phyloP scores from a whole-genome alignment of 2,329 filamentous ascomycete genomes.

The Fusarium nygamai region DNA sequence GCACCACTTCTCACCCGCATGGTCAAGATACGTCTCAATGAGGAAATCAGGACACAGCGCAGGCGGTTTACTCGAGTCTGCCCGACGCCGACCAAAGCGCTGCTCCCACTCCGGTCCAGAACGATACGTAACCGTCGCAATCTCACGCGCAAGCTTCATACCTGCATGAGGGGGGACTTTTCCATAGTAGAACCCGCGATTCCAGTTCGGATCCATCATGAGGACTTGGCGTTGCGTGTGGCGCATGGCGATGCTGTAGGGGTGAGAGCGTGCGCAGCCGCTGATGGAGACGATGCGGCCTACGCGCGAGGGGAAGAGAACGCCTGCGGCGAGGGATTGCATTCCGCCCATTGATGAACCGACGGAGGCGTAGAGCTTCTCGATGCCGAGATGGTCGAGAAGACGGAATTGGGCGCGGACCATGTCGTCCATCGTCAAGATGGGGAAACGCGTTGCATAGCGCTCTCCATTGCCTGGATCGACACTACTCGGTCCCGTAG shows the following conservation, averaged over 20 bases:
- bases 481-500: conserved; percentile 87
- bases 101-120: conserved; percentile 98
- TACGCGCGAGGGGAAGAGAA: conserved; percentile 84
- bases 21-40: conserved; percentile 97
- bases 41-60: conserved; percentile 97
- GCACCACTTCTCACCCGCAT: conserved; percentile 98
- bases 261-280: conserved; percentile 92
- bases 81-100: conserved; percentile 86
- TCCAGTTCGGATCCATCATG: conserved; percentile 99
- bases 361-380: conserved; percentile 87
- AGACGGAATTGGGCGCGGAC: conserved; percentile 93
- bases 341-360: conserved; percentile 98
- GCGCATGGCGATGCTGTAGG: conserved; percentile 98
- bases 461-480: conserved; percentile 88
- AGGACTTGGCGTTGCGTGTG: conserved; percentile 97
- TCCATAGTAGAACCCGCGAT: conserved; percentile 92
- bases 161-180: conserved; percentile 89
- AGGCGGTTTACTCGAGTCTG: conserved; percentile 85
- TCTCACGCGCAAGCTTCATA: conserved; percentile 98
- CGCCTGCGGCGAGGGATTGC: conserved; percentile 90
- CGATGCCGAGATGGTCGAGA: conserved; percentile 80
- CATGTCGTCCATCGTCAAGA: conserved; percentile 97
- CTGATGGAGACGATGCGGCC: conserved; percentile 87
- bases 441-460: conserved; percentile 95
- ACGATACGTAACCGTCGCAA: conserved; percentile 96